A percentile compares a stretch with the other conserved stretches of the same genome.
Evolutionary conservation across 352 stramenopile genomes (phyloP).

Genomic region (Phytophthora pini): DNA sequence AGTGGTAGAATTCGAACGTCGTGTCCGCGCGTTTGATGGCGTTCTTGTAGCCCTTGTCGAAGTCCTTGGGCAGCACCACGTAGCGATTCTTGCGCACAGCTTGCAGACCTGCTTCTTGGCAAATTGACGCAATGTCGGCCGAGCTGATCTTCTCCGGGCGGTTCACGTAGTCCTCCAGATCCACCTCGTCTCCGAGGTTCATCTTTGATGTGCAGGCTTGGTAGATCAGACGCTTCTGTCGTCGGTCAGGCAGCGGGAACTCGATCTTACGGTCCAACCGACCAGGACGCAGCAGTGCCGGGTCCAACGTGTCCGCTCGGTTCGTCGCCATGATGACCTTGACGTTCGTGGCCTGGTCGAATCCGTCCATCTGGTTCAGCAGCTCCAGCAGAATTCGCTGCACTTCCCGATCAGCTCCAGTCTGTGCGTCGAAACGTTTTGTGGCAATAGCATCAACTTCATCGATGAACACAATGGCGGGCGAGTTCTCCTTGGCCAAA

Average conservation of each 20-base stretch:
- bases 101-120: slow-evolving; percentile 98
- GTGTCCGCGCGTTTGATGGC: slow-evolving; percentile 99
- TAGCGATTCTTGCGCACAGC: slow-evolving; percentile 99
- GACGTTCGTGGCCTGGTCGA: slow-evolving; percentile 99
- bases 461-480: slow-evolving; percentile 99
- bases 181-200: slow-evolving; percentile 99
- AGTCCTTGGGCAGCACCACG: slow-evolving; percentile 99
- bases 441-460: slow-evolving; percentile 99
- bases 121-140: slow-evolving; percentile 99
- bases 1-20: slow-evolving; percentile 99
- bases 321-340: slow-evolving; percentile 99
- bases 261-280: slow-evolving; percentile 99
- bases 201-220: slow-evolving; percentile 99
- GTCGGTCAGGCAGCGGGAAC: slow-evolving; percentile 98
- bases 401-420: slow-evolving; percentile 95
- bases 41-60: slow-evolving; percentile 99
- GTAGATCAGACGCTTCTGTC: slow-evolving; percentile 99
- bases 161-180: slow-evolving; percentile 99
- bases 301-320: slow-evolving; percentile 98
- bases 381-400: slow-evolving; percentile 99
- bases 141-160: slow-evolving; percentile 99
- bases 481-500: slow-evolving; percentile 98
- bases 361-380: slow-evolving; percentile 99
- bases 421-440: slow-evolving; percentile 99
- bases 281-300: slow-evolving; percentile 97